These are phyloP conservation scores for Selaginella moellendorffii DNA, from an alignment of 75 land plant species.

Conservation along the genomic window DNA sequence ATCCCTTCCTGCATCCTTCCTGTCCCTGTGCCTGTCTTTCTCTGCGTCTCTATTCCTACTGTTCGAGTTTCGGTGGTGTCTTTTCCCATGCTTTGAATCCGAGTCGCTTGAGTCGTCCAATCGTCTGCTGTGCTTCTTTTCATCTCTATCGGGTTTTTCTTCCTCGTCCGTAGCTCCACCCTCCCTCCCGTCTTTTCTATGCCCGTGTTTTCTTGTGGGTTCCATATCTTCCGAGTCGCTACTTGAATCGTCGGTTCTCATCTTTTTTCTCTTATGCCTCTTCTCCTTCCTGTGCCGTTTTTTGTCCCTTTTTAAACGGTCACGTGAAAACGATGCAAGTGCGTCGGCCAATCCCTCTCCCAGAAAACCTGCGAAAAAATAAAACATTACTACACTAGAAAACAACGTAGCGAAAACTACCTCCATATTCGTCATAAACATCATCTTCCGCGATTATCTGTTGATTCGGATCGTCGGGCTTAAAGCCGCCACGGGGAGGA, in stretches of 20 bases:
- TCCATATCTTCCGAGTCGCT: background rate
- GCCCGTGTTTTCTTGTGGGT: background rate
- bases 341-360: background rate
- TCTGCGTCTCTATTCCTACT: background rate
- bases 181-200: background rate
- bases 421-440: conserved; percentile 98
- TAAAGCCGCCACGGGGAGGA: conserved; percentile 90
- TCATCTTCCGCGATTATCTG: conserved; percentile 91
- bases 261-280: background rate
- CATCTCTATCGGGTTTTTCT: background rate
- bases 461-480: conserved; percentile 90
- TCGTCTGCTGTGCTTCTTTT: background rate
- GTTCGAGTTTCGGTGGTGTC: background rate
- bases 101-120: background rate
- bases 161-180: background rate
- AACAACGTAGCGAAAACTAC: too few species aligned
- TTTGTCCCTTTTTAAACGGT: too few species aligned
- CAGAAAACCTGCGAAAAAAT: background rate
- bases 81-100: background rate
- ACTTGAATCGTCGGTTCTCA: background rate
- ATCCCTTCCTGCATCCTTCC: background rate
- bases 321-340: background rate
- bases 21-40: background rate
- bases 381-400: too few species aligned
- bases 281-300: background rate